Percentiles rank a stretch among this genome's conserved stretches.
Evolutionary conservation across 176 grass and related monocot species (phyloP).

Genomic region (Oryza rufipogon): DNA sequence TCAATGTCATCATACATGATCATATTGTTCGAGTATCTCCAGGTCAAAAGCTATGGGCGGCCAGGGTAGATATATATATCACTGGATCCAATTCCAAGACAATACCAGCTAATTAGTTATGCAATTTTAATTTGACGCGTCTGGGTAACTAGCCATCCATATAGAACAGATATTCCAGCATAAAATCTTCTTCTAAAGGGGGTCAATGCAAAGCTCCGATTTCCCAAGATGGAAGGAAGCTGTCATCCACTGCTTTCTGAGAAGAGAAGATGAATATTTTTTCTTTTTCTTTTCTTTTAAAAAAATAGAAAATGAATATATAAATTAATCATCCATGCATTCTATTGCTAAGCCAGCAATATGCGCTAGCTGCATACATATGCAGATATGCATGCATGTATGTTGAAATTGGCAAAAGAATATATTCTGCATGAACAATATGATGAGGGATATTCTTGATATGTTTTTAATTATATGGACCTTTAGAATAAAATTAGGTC

Average conservation of each 20-base stretch:
- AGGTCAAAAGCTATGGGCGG: neutral
- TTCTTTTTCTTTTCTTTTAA: too few species aligned
- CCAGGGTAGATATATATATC: neutral
- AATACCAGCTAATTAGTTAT: neutral
- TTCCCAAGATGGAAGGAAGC: conserved; percentile 32
- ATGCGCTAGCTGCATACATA: neutral
- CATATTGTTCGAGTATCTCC: neutral
- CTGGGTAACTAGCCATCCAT: neutral
- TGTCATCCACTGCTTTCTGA: conserved; percentile 1
- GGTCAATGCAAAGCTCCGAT: conserved; percentile 28
- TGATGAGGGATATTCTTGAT: neutral
- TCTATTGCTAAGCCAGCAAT: neutral
- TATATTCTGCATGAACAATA: conserved; percentile 14
- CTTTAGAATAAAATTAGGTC: conserved; percentile 24
- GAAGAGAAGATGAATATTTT: neutral
- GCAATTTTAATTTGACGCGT: neutral
- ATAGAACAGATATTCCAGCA: conserved; percentile 32
- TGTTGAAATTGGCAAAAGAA: neutral
- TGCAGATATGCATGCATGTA: neutral
- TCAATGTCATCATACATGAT: neutral
- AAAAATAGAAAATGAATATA: neutral
- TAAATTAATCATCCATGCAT: neutral
- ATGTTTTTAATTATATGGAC: neutral
- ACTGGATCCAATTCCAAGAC: neutral
- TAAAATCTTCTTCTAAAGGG: conserved; percentile 38